Evolutionary conservation across 106 monocot species (phyloP).

Genomic region (Posidonia australis): DNA sequence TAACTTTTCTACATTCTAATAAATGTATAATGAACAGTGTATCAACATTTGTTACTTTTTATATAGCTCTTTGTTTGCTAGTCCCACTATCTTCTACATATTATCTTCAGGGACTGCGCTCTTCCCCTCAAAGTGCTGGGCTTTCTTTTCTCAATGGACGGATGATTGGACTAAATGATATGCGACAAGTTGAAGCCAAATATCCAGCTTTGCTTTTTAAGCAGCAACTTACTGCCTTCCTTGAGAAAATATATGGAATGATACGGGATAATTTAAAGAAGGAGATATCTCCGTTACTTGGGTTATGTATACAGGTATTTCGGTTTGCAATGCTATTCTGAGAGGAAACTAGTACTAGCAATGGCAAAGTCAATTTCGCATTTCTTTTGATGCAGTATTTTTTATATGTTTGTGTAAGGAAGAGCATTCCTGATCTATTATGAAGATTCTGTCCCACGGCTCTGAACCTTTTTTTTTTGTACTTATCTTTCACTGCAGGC

Average conservation of each 20-base stretch:
- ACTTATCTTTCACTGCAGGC: conserved; percentile 27
- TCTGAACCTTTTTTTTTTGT: too few relatives aligned
- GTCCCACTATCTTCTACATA: background rate
- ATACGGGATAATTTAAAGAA: conserved; percentile 85
- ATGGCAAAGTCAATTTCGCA: background rate
- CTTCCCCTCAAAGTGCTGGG: conserved; percentile 51
- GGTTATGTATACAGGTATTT: conserved; percentile 70
- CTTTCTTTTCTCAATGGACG: conserved; percentile 42
- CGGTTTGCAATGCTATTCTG: background rate
- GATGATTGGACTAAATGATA: conserved; percentile 41
- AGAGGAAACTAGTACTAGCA: background rate
- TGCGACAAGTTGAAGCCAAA: conserved; percentile 78
- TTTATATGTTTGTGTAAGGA: background rate
- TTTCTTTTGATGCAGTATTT: background rate
- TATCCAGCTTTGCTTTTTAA: conserved; percentile 82
- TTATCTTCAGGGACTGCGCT: conserved; percentile 32
- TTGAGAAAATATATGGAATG: conserved; percentile 86
- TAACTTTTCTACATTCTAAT: background rate
- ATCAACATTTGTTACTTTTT: background rate
- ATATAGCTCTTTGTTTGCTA: background rate
- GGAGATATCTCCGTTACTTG: conserved; percentile 77
- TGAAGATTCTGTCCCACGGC: too few relatives aligned
- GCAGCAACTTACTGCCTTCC: conserved; percentile 68
- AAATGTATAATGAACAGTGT: background rate
- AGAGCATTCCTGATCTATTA: too few relatives aligned